These are phyloP conservation scores for Leishmania gerbilli DNA, from an alignment of 208 protist genomes.

Conservation along the genomic window DNA sequence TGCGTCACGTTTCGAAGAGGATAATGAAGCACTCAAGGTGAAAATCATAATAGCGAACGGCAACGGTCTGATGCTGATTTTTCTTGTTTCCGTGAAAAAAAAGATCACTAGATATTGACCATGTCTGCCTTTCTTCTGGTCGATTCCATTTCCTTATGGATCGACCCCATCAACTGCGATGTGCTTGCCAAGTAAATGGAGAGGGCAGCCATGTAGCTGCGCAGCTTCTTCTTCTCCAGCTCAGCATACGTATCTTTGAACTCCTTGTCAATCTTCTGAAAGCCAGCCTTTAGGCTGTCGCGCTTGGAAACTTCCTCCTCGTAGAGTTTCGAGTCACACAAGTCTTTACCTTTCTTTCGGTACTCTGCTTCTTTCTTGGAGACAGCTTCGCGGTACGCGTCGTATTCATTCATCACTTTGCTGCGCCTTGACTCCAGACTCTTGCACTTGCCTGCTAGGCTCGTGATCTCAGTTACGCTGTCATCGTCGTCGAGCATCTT, in stretches of 20 bases:
- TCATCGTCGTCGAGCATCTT: conserved; percentile 36
- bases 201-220: conserved; percentile 24
- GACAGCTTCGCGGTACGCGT: conserved; percentile 57
- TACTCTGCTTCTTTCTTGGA: conserved; percentile 57
- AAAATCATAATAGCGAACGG: background rate
- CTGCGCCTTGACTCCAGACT: conserved; percentile 42
- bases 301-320: conserved; percentile 40
- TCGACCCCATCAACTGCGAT: conserved; percentile 21
- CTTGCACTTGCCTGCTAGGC: conserved; percentile 39
- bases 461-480: conserved; percentile 24
- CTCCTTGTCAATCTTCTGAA: conserved; percentile 39
- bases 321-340: conserved; percentile 53
- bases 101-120: conserved; percentile 1
- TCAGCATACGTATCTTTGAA: conserved; percentile 48
- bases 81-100: background rate
- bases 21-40: too few species aligned
- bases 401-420: conserved; percentile 57
- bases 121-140: conserved; percentile 7
- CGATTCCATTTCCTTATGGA: conserved; percentile 28
- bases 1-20: background rate
- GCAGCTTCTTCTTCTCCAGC: conserved; percentile 20
- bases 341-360: conserved; percentile 58
- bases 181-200: conserved; percentile 19
- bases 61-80: too few species aligned
- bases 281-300: conserved; percentile 39